These are phyloP conservation scores for Fragaria iinumae DNA, from an alignment of 306 rosid species.

Conservation along the genomic window DNA sequence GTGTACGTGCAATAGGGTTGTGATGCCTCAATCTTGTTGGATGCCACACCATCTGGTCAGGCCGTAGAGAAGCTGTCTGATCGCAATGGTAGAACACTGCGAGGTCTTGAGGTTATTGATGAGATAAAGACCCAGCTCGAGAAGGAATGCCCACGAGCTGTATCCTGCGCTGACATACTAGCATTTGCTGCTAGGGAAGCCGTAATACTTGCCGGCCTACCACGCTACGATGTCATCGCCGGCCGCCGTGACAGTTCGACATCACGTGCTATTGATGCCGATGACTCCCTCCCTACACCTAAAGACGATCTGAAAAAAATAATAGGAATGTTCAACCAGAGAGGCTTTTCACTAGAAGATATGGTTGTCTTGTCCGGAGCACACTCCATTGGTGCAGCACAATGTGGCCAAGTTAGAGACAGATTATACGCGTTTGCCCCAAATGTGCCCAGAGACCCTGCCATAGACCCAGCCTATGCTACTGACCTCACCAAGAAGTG, in stretches of 20 bases:
- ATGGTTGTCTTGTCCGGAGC: conserved; percentile 53
- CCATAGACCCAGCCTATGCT: background rate
- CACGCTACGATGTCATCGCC: conserved; percentile 3
- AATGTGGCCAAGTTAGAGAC: conserved; percentile 35
- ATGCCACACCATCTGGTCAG: conserved; percentile 20
- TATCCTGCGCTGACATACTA: conserved; percentile 66
- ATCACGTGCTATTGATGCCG: conserved; percentile 38
- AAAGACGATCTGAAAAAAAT: background rate
- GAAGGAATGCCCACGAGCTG: conserved; percentile 42
- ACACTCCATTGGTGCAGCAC: conserved; percentile 59
- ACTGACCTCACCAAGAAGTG: conserved; percentile 29
- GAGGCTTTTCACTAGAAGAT: conserved; percentile 45
- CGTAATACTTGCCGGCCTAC: conserved; percentile 27
- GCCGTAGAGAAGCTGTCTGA: conserved; percentile 51
- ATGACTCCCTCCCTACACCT: conserved; percentile 30
- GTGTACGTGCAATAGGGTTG: conserved; percentile 50
- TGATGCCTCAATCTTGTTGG: conserved; percentile 73
- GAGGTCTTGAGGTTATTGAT: conserved; percentile 51
- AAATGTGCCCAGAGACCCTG: conserved; percentile 32
- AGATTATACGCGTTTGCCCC: conserved; percentile 29
- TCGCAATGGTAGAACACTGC: conserved; percentile 35
- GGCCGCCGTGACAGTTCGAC: conserved; percentile 53
- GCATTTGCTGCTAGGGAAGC: conserved; percentile 48
- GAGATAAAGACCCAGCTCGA: conserved; percentile 55
- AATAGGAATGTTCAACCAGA: conserved; percentile 24